Evolutionary conservation across 352 stramenopile species (phyloP).

Genomic region (Phytophthora meadii): DNA sequence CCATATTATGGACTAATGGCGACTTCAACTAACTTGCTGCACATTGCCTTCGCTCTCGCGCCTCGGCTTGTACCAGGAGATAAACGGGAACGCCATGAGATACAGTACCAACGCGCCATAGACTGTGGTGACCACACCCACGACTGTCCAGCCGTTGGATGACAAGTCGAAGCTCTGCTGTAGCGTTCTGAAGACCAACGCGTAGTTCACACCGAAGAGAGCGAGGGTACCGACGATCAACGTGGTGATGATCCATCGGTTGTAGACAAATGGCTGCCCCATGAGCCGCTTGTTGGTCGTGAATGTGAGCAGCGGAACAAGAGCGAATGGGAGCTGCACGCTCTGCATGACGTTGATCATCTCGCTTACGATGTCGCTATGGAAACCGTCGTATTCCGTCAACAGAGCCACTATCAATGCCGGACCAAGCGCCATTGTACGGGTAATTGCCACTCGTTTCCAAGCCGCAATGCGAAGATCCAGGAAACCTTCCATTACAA

Average conservation of each 20-base stretch:
- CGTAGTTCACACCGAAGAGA: slow-evolving; percentile 71
- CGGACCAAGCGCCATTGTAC: slow-evolving; percentile 84
- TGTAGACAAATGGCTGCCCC: slow-evolving; percentile 47
- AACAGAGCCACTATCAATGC: slow-evolving; percentile 77
- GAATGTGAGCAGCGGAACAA: slow-evolving; percentile 87
- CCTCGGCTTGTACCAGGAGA: slow-evolving; percentile 22
- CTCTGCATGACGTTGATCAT: slow-evolving; percentile 91
- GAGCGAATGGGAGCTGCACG: slow-evolving; percentile 87
- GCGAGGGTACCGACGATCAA: slow-evolving; percentile 46
- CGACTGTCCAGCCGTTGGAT: slow-evolving; percentile 20
- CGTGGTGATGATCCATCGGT: slow-evolving; percentile 36
- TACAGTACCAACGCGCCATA: slow-evolving; percentile 29
- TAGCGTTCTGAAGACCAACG: slow-evolving; percentile 65
- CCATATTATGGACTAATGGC: too few species aligned
- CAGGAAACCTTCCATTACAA: slow-evolving; percentile 96
- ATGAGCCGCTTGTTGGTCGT: slow-evolving; percentile 68
- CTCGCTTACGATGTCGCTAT: slow-evolving; percentile 57
- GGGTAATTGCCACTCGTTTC: slow-evolving; percentile 87
- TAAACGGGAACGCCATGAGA: slow-evolving; percentile 26
- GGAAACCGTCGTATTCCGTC: slow-evolving; percentile 34
- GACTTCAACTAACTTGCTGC: too few species aligned
- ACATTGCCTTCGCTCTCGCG: neutral
- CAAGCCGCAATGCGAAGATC: slow-evolving; percentile 82
- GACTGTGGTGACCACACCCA: slow-evolving; percentile 17
- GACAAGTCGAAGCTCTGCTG: slow-evolving; percentile 37